Evolutionary conservation across 345 rosid species (phyloP), one percentile per base, ranked within the genome.

Genomic region (Boechera retrofracta): DNA sequence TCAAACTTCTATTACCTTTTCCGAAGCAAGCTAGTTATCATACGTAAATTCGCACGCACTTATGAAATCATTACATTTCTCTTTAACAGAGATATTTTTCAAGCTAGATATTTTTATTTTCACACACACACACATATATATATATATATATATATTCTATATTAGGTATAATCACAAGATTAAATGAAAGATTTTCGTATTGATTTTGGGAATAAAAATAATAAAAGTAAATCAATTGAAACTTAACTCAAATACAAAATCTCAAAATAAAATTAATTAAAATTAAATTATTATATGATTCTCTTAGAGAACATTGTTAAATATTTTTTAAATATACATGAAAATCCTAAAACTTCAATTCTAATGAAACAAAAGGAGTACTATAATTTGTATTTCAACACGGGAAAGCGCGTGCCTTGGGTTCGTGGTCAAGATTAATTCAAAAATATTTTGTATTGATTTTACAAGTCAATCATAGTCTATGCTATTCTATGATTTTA

Each of bases 11-110:
- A 64, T 0, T 64, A 29, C 12, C 4, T 28, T 24, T 45, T 63
- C 49, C 13, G 67, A 59, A 5, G 57, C 70, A 31, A 65, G 42
- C 29, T 65, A 47, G n/a, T 65, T 31, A n/a, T n/a, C 10, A 65
- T 45, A 47, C 10, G 56, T 15, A n/a, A 64, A 44, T 28, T 44
- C 15, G 38, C 54, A 64, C 54, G 69, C 54, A 64, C 38, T 5
- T 41, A 24, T 39, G 48, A 41, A 28, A 41, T 26, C 36, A 41
- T 41, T 39, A 12, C 12, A 11, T 12, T 21, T 21, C 32, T 13
- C 26, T 62, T 16, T 24, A 24, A 36, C 16, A 38, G 48, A 18
- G 16, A 61, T 53, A 28, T 54, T 28, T 54, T 54, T 6, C 9
- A 24, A 47, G 21, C 51, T 15, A 5, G 21, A 47, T 47, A 5